Conservation (phyloP, 257 asterid species). For the Penstemon davidsonii region DNA sequence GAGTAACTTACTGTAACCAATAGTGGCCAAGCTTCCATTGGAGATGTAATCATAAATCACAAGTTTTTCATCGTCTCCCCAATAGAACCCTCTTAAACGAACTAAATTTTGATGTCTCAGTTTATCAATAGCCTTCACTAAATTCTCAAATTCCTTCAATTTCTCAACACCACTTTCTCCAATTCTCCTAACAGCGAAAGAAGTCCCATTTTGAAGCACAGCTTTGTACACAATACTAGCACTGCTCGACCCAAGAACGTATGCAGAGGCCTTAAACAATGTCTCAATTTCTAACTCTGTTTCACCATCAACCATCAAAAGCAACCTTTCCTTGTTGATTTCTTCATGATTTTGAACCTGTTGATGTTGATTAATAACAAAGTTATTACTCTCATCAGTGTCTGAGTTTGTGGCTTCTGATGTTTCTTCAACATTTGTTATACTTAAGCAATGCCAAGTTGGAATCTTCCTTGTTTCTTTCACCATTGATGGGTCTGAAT, state of each 20-base stretch:
- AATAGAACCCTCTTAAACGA: constrained; percentile 70
- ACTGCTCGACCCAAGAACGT: constrained; percentile 75
- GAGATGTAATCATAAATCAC: constrained; percentile 75
- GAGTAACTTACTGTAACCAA: constrained; percentile 72
- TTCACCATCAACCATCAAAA: constrained; percentile 85
- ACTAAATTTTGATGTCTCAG: constrained; percentile 73
- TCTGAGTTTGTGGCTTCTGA: constrained; percentile 64
- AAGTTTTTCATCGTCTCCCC: constrained; percentile 94
- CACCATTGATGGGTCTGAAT: constrained; percentile 31
- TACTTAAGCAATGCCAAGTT: constrained; percentile 59
- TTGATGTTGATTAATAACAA: constrained; percentile 22
- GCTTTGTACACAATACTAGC: constrained; percentile 78
- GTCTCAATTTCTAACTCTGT: constrained; percentile 65
- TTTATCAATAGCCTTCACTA: constrained; percentile 67
- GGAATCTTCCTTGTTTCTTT: constrained; percentile 38
- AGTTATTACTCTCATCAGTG: constrained; percentile 37
- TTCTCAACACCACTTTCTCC: constrained; percentile 61
- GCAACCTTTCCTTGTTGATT: constrained; percentile 37
- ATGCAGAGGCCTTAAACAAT: constrained; percentile 82
- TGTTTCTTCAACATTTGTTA: constrained; percentile 50
- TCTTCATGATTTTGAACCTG: constrained; percentile 11
- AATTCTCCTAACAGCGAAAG: constrained; percentile 84
- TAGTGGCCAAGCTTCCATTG: constrained; percentile 86
- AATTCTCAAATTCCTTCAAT: constrained; percentile 65
- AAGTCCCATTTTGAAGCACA: constrained; percentile 69